Base-by-base conservation (phyloP, 31 red algal genomes). In the Odonthalia washingtoniensis region DNA sequence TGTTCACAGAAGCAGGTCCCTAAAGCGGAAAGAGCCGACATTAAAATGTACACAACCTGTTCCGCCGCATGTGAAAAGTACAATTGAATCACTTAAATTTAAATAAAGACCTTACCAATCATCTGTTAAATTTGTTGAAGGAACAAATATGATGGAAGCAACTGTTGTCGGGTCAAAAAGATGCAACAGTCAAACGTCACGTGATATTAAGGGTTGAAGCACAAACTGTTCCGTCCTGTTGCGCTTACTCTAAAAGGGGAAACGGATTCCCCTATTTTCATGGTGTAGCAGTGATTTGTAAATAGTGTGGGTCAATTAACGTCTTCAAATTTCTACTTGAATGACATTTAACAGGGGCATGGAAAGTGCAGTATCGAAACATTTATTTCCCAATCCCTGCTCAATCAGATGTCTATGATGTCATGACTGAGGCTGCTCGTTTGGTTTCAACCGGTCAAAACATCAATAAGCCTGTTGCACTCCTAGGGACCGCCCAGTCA, bases 261-360 rank as follows among this genome's bases (percentile, higher is more conserved):
- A 40, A 76, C 46, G 73, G 70, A 44, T 43, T 78, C 14, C 72
- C 84, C 72, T 87, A 73, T 27, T 78, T 87, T 38, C 73, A 77
- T 57, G 84, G n/a, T n/a, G n/a, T n/a, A n/a, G n/a, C n/a, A n/a
- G n/a, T n/a, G n/a, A n/a, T n/a, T n/a, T n/a, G n/a, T n/a, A n/a
- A n/a, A n/a, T n/a, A n/a, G n/a, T n/a, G n/a, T n/a, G n/a, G n/a
- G n/a, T n/a, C n/a, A n/a, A n/a, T n/a, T n/a, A n/a, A n/a, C n/a
- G n/a, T n/a, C n/a, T n/a, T n/a, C n/a, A n/a, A n/a, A n/a, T n/a
- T 57, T 9, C 5, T 66, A 5, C 49, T 37, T 31, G 68, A 74
- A 12, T 21, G 72, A 31, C 38, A 30, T 34, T n/a, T n/a, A n/a
- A n/a, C n/a, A n/a, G n/a, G n/a, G n/a, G n/a, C n/a, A n/a, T n/a